Base-by-base conservation (phyloP, 305 asterid genomes). In the Fraxinus sp. region DNA sequence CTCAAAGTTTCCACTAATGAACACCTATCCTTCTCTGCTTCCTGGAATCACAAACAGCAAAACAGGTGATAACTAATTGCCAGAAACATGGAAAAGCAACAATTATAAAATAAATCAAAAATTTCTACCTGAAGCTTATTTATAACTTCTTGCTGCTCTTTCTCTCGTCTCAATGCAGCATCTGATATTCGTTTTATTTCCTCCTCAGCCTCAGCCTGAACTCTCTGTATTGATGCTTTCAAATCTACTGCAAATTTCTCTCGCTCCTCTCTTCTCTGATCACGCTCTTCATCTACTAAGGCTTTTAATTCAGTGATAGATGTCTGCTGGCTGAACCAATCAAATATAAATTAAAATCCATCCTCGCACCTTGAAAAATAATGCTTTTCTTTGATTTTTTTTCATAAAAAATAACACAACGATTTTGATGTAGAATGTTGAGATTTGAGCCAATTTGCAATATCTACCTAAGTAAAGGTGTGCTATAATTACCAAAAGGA, bases 91-190 rank as follows among this genome's bases (percentile, higher is more conserved):
- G 72, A 82, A 76, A 79, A 79, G 55, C 79, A 33, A 77, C 14
- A 46, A 75, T 73, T 32, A 80, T 13, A 75, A 6, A 79, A 35
- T 77, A 84, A 77, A 77, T 5, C 46, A 59, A 78, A 78, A 33
- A 74, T 80, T 78, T 64, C 32, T 64, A 92, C 98, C 97, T 94
- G 98, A 84, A 96, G 97, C 89, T 96, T 94, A 85, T 90, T 89
- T 83, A 96, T 93, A 87, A 91, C 87, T 86, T 96, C 99, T 88
- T 93, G 95, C 91, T 86, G 96, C 86, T 96, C 98, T 81, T 93
- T 96, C 89, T 94, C 98, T 74, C 97, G 93, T 86, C 88, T 92
- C 85, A 81, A 68, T 70, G 95, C 90, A 84, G 92, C 87, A 75
- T 94, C 98, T 14, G 96, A 91, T 73, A 88, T 86, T 81, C 97